Evolutionary conservation across 768 basidiomycete genomes (phyloP).

Genomic region (Mycena maculata): DNA sequence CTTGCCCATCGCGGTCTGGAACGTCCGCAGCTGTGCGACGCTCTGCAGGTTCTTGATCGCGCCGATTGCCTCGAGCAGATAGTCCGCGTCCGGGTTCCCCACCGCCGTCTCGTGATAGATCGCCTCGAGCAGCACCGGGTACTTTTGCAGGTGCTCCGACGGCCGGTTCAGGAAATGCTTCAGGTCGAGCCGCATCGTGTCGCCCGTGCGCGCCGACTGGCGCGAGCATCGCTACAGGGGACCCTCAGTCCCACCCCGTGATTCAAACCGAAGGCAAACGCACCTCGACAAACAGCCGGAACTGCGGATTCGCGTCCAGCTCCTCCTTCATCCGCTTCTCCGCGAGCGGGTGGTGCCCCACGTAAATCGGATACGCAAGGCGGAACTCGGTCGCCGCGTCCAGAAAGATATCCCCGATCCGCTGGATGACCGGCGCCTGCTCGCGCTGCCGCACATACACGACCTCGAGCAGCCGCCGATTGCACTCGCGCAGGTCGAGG

Average conservation of each 20-base stretch:
- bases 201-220: constrained; percentile 53
- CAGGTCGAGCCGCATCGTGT: constrained; percentile 62
- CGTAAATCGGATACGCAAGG: constrained; percentile 85
- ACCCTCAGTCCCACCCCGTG: neutral
- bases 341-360: constrained; percentile 85
- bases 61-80: constrained; percentile 83
- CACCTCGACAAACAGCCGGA: constrained; percentile 90
- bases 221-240: constrained; percentile 55
- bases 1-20: constrained; percentile 90
- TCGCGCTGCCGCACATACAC: constrained; percentile 90
- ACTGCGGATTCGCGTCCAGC: constrained; percentile 80
- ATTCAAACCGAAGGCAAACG: constrained; percentile 39
- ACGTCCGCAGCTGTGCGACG: constrained; percentile 86
- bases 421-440: constrained; percentile 82
- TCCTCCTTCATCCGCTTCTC: constrained; percentile 92
- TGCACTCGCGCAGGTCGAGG: constrained; percentile 86
- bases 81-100: constrained; percentile 86
- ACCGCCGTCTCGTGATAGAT: constrained; percentile 85
- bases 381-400: constrained; percentile 90
- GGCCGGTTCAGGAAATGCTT: constrained; percentile 85
- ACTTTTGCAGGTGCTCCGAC: constrained; percentile 84
- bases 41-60: constrained; percentile 86
- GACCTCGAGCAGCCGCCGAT: constrained; percentile 83
- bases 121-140: constrained; percentile 87
- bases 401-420: constrained; percentile 91